Evolutionary conservation across 441 rosid genomes (phyloP), one percentile per base, ranked within the genome.

Genomic region (Adansonia rubrostipa): DNA sequence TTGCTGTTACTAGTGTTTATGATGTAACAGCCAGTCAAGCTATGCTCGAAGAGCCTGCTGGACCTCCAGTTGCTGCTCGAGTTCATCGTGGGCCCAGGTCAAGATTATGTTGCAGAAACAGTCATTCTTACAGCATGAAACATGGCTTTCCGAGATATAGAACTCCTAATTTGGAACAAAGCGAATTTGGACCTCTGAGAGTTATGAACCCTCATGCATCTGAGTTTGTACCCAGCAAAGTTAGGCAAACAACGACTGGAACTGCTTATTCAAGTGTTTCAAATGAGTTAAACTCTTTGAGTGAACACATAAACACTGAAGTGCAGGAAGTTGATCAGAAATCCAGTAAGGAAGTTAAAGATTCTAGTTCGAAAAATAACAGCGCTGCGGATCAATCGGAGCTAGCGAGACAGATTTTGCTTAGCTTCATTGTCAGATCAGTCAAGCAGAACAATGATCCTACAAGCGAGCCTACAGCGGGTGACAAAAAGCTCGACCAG

Each of bases 191-290:
- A 65, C 71, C 83, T 71, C 84, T 85, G 61, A 82, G 83, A 75
- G 84, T 79, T 79, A 90, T 86, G 96, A 90, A 90, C 67, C 93
- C 92, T 3, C 84, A 89, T 77, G 96, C 96, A n/a, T 89, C 91
- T 0, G 92, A 85, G 79, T 90, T 86, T 77, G 83, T 90, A 10
- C 92, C 95, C 7, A 76, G 79, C 84, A 88, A 80, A 84, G 86
- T 58, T 65, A 82, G 86, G 87, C 84, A 84, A 78, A 72, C 74
- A 79, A 4, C 60, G 66, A 28, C 68, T 6, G 78, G 68, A 80
- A 75, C 57, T 70, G 47, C 54, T 3, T 83, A 79, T 72, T 79
- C 82, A 9, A 61, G 51, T 75, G 71, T 51, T 63, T 74, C 79
- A 71, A 66, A 1, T 86, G 77, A 47, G 57, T 57, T 13, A 85